Conservation (phyloP, 2,329 filamentous ascomycete genomes). For the Alternaria postmessia region DNA sequence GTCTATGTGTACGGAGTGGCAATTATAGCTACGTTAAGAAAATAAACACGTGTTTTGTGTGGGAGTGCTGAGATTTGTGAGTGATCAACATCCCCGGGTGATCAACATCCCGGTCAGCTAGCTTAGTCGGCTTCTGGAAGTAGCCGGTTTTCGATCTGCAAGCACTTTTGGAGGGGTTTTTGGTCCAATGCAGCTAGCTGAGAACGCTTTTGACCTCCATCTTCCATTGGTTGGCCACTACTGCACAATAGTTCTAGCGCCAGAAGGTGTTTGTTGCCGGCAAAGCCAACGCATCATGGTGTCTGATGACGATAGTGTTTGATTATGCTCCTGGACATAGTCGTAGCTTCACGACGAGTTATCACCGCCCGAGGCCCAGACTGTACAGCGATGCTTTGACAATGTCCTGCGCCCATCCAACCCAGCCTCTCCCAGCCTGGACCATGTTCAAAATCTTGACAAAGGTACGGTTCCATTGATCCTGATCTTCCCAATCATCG, state of each 20-base stretch:
- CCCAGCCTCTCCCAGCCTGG: slow-evolving; percentile 62
- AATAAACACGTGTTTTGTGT: too few species aligned
- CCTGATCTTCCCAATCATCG: slow-evolving; percentile 65
- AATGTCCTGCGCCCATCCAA: slow-evolving; percentile 57
- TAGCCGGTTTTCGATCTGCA: slow-evolving; percentile 1
- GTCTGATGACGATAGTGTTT: neutral
- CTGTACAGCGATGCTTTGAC: slow-evolving; percentile 39
- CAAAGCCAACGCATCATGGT: neutral
- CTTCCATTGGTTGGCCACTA: neutral
- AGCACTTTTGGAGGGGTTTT: neutral
- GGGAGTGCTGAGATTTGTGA: too few species aligned
- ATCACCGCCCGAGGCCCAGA: slow-evolving; percentile 29
- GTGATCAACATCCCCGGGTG: too few species aligned
- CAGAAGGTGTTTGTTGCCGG: neutral
- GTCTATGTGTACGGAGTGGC: too few species aligned
- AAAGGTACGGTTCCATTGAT: slow-evolving; percentile 64
- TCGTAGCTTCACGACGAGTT: neutral
- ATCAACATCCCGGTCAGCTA: too few species aligned
- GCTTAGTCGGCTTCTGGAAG: neutral
- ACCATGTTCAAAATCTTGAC: slow-evolving; percentile 63
- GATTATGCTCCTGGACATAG: neutral
- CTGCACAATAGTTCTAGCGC: neutral
- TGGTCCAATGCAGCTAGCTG: neutral
- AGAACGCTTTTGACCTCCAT: neutral
- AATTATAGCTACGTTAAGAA: too few species aligned